Evolutionary conservation across 495 filamentous ascomycete genomes (phyloP), one percentile per base, ranked within the genome.

Genomic region (Trypethelium eluteriae): DNA sequence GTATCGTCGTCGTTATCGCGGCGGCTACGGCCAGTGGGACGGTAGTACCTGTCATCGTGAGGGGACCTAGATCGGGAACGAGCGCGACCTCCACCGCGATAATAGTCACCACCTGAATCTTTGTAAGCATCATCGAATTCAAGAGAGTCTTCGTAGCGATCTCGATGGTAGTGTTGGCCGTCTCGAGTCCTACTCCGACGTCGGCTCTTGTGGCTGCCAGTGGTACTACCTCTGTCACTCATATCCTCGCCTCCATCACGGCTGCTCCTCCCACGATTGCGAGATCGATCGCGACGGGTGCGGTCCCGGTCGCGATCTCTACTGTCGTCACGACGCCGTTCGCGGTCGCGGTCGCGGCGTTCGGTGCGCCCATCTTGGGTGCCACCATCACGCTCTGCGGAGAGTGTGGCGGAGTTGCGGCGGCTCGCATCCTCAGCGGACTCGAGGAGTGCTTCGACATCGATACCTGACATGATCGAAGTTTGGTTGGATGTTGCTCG

Each of bases 371-470:
- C 53, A 59, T 59, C 53, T 59, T 59, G 53, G 53, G 32, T 36
- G 32, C 53, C 53, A 59, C 11, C 36, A 16, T 66, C 64, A n/a
- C 50, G 64, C 32, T 66, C 64, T 2, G 63, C 39, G 14, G 62
- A 39, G 25, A 38, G 62, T 5, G 36, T 64, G 36, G 62, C 25
- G 4, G 35, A 44, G 16, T 47, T 47, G 47, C 36, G 47, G 10
- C 34, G 35, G 16, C 47, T 12, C 7, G 12, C 36, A 3, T 39
- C 79, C 70, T 83, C 92, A 70, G 92, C 92, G 41, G 90, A 91
- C 79, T 96, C 93, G 72, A 96, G 85, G 68, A 96, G 87, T 72
- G 92, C 92, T 84, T 96, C 92, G 72, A 96, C 91, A 76, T 96
- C 91, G 74, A 95, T 83, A 78, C 88, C 88, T 76, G 92, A 93